Base-by-base conservation (phyloP, 1,284 basidiomycete species). In the Vanrija humicola region DNA sequence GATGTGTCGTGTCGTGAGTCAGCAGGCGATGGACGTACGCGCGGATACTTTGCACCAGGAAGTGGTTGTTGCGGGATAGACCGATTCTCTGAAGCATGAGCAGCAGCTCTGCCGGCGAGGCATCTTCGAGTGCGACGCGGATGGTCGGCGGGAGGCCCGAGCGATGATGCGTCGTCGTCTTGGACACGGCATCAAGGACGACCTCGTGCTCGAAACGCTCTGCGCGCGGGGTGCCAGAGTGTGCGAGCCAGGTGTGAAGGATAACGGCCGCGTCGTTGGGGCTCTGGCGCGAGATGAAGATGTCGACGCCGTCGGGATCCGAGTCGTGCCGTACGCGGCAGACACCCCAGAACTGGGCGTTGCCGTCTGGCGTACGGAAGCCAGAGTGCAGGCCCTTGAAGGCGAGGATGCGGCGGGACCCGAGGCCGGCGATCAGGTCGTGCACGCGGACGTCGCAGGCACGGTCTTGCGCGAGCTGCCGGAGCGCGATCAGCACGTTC, bases 341-440 rank as follows among this genome's bases (percentile, higher is more conserved):
- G 12, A 57, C 48, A 34, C 55, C 55, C 55, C 50, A 53, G 55
- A 57, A 57, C 19, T 18, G 9, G 16, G 48, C 39, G 29, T 43
- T 43, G 18, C 42, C 38, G 38, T 49, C 39, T 6, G 51, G 51
- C 3, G 34, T 38, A 6, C 55, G 55, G 48, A 57, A 57, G 8
- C 55, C 55, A 8, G 55, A 45, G 43, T 49, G 47, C 15, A 57
- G 52, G 6, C 55, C 55, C 51, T 53, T 57, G 51, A 53, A 49
- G 38, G 50, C 34, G 19, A 43, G 48, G 26, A 57, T 46, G 12
- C 12, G 28, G 6, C 50, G 43, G 10, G 51, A 39, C 15, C 44
- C 29, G 5, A 46, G 51, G 14, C 38, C 55, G 25, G 46, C 21
- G 18, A 57, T 46, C 15, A 57, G 51, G 21, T 46, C 44, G 34